phyloP scores from a whole-genome alignment of 2,329 filamentous ascomycete species.

The Beauveria scarabaeidicola region DNA sequence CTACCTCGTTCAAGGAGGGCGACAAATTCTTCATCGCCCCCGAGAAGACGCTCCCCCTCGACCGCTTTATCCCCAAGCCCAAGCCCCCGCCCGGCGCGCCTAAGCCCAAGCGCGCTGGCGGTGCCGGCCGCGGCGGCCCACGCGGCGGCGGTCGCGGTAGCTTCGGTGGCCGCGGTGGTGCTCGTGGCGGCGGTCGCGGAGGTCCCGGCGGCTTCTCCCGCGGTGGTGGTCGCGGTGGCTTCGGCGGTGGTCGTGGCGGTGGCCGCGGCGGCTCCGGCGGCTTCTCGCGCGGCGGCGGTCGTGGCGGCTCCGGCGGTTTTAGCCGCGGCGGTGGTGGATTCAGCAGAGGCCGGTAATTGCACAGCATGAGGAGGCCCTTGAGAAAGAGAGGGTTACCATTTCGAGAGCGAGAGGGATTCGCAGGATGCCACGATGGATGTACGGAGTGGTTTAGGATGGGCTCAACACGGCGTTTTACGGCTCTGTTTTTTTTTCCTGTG shows the following conservation, averaged over 20 bases:
- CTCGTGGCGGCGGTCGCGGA: slow-evolving; percentile 16
- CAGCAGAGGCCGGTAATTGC: slow-evolving; percentile 20
- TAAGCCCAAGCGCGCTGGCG: slow-evolving; percentile 49
- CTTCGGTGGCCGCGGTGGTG: slow-evolving; percentile 19
- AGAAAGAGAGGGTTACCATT: background rate
- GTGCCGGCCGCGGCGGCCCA: slow-evolving; percentile 13
- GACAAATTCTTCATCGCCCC: slow-evolving; percentile 95
- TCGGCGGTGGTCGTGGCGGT: slow-evolving; percentile 14
- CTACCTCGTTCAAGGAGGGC: slow-evolving; percentile 86
- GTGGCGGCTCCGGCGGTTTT: slow-evolving; percentile 13
- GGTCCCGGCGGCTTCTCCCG: slow-evolving; percentile 14
- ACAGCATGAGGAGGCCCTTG: slow-evolving; percentile 10
- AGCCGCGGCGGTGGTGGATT: slow-evolving; percentile 23
- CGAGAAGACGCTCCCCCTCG: slow-evolving; percentile 89
- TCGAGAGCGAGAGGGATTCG: background rate
- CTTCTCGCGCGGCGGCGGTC: slow-evolving; percentile 9
- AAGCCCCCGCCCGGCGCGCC: slow-evolving; percentile 62
- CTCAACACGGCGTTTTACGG: slow-evolving; percentile 15
- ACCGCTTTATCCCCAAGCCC: slow-evolving; percentile 94
- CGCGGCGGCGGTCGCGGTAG: slow-evolving; percentile 18
- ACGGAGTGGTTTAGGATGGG: slow-evolving; percentile 1
- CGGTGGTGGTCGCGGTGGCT: slow-evolving; percentile 12
- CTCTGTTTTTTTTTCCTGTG: background rate
- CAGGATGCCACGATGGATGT: slow-evolving; percentile 5
- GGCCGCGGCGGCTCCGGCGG: slow-evolving; percentile 12